These are phyloP conservation scores for Fusarium neocosmosporiellum DNA, from an alignment of 2,329 filamentous ascomycete species.

Conservation along the genomic window DNA sequence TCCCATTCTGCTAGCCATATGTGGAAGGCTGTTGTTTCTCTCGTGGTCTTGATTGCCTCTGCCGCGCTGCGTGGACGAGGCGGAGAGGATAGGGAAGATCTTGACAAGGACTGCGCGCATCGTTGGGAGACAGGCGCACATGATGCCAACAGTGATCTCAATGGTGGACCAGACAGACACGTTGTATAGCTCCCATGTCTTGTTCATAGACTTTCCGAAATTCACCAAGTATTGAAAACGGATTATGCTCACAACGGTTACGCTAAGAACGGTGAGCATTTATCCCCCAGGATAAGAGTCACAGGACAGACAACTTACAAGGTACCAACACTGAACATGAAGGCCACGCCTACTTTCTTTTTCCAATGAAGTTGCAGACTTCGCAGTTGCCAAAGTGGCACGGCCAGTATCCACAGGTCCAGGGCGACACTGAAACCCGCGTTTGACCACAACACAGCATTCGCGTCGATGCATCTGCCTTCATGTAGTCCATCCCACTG, in stretches of 20 bases:
- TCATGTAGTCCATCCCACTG: constrained; percentile 59
- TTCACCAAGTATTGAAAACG: constrained; percentile 42
- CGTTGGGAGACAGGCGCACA: background rate
- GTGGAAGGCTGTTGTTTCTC: background rate
- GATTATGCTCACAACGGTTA: constrained; percentile 45
- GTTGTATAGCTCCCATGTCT: constrained; percentile 40
- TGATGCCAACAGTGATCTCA: constrained; percentile 32
- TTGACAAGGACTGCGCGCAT: background rate
- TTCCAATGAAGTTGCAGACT: constrained; percentile 53
- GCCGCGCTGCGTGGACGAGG: background rate
- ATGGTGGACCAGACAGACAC: constrained; percentile 45
- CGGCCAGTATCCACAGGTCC: constrained; percentile 59
- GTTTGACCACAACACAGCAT: constrained; percentile 58
- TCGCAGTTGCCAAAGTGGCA: constrained; percentile 57
- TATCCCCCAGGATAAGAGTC: background rate
- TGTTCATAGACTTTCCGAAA: constrained; percentile 35
- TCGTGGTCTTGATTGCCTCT: background rate
- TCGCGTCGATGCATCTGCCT: constrained; percentile 49
- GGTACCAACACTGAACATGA: constrained; percentile 59
- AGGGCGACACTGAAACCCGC: constrained; percentile 60
- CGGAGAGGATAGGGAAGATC: background rate
- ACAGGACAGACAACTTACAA: constrained; percentile 44
- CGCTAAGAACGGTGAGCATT: constrained; percentile 4
- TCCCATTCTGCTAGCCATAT: background rate
- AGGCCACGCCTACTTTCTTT: constrained; percentile 55